A percentile compares a stretch with the other conserved stretches of the same genome.
phyloP scores from a whole-genome alignment of 1,139 yeast species.

The Hyphopichia wangnamkhiaoensis region DNA sequence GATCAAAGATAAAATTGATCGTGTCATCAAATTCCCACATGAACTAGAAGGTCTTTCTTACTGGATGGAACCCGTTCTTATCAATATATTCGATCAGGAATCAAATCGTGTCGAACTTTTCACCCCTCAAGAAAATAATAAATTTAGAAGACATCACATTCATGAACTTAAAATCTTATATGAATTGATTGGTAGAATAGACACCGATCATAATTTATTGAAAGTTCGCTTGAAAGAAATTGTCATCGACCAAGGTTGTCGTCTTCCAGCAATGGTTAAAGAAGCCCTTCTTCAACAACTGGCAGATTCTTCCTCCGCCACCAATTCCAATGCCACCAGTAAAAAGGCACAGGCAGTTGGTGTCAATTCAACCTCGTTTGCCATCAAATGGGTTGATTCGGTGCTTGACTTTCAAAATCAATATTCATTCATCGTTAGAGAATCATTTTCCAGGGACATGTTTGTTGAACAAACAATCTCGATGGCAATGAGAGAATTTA shows the following conservation, averaged over 20 bases:
- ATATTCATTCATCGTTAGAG: constrained; percentile 47
- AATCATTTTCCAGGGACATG: constrained; percentile 51
- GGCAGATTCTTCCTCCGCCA: neutral
- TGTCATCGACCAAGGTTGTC: constrained; percentile 42
- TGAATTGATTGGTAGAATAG: constrained; percentile 56
- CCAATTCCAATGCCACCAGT: constrained; percentile 9
- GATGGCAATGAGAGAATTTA: constrained; percentile 60
- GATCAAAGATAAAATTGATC: constrained; percentile 58
- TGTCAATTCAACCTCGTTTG: constrained; percentile 48
- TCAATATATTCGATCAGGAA: constrained; percentile 19
- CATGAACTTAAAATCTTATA: constrained; percentile 44
- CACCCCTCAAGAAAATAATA: neutral
- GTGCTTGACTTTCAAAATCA: constrained; percentile 57
- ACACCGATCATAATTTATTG: constrained; percentile 51
- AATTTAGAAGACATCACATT: constrained; percentile 12
- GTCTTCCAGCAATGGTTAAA: constrained; percentile 30
- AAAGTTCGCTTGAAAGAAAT: constrained; percentile 50
- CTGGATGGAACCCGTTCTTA: constrained; percentile 48
- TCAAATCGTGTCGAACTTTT: constrained; percentile 3
- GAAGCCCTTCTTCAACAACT: constrained; percentile 12
- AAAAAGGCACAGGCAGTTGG: constrained; percentile 12
- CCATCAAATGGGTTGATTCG: constrained; percentile 69
- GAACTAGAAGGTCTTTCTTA: constrained; percentile 56
- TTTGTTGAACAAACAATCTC: constrained; percentile 58
- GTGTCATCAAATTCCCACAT: constrained; percentile 42